These are phyloP conservation scores for Leptographium radiaticola DNA, from an alignment of 2,329 filamentous ascomycete species.

Conservation along the genomic window DNA sequence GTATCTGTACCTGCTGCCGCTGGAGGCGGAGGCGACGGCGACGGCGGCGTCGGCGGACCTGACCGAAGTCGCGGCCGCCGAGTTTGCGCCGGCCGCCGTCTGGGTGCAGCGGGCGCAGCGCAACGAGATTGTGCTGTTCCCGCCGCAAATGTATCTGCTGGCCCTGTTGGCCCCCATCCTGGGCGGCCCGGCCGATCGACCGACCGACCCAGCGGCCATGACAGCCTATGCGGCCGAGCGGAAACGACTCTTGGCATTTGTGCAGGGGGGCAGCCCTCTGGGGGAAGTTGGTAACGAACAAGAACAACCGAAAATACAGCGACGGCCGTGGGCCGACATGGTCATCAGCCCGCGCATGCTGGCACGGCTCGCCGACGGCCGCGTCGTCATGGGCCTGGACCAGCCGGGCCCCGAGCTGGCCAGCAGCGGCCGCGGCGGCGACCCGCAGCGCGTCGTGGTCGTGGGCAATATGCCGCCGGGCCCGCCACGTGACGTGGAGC, in stretches of 20 bases:
- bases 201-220: neutral
- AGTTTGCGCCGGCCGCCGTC: constrained; percentile 54
- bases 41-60: constrained; percentile 49
- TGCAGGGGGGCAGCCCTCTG: neutral
- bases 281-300: neutral
- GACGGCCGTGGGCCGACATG: constrained; percentile 41
- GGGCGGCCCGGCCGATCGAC: neutral
- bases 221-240: neutral
- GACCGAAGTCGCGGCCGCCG: constrained; percentile 48
- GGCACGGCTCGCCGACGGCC: constrained; percentile 28
- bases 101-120: constrained; percentile 55
- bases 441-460: constrained; percentile 45
- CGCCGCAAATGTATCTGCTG: constrained; percentile 73
- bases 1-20: constrained; percentile 84
- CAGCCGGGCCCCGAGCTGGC: constrained; percentile 43
- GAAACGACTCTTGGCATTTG: constrained; percentile 5
- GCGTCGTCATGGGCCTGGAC: constrained; percentile 42
- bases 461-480: constrained; percentile 34
- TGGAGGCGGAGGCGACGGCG: constrained; percentile 39
- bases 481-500: constrained; percentile 40
- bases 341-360: constrained; percentile 44
- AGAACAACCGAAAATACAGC: neutral
- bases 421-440: constrained; percentile 35
- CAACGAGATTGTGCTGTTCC: constrained; percentile 71
- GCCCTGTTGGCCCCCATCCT: constrained; percentile 43